Conservation (phyloP, 106 monocot genomes). For the Platanthera zijinensis region DNA sequence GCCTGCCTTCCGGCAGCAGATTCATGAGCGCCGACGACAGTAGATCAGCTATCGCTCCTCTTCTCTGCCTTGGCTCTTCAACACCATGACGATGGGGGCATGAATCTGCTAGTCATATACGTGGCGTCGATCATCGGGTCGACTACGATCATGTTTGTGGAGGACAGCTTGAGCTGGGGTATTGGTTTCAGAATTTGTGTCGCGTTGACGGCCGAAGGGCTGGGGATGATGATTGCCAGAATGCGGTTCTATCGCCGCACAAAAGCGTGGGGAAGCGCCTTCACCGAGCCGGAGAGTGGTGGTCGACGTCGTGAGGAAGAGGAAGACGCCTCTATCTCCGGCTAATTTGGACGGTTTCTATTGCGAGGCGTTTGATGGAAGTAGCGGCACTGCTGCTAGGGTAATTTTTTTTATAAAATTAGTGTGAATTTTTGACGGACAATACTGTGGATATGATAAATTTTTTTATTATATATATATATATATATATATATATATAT, state of each 20-base stretch:
- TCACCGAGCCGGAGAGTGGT: constrained; percentile 31
- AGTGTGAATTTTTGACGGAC: too few relatives aligned
- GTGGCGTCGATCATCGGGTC: constrained; percentile 17
- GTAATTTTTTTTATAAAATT: too few relatives aligned
- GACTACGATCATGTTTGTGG: constrained; percentile 54
- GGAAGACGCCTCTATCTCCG: constrained; percentile 7
- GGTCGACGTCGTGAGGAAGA: constrained; percentile 40
- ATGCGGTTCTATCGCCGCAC: constrained; percentile 18
- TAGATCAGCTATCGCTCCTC: constrained; percentile 28
- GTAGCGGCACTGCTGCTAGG: not conserved
- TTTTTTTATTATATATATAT: too few relatives aligned
- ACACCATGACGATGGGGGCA: constrained; percentile 46
- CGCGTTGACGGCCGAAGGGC: constrained; percentile 5
- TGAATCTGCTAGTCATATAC: constrained; percentile 40
- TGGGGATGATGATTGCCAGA: constrained; percentile 28
- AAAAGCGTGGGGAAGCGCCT: constrained; percentile 46
- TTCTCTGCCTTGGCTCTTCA: constrained; percentile 33
- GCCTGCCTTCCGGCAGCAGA: too few relatives aligned
- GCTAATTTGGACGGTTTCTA: not conserved
- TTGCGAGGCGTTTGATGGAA: not conserved
- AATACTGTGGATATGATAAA: too few relatives aligned
- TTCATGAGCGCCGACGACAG: constrained; percentile 17
- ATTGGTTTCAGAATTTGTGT: constrained; percentile 38
- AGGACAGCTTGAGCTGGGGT: constrained; percentile 56
- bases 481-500: too few relatives aligned